Conservation (phyloP, 805 yeast genomes). For the Isabelozyma heimii region DNA sequence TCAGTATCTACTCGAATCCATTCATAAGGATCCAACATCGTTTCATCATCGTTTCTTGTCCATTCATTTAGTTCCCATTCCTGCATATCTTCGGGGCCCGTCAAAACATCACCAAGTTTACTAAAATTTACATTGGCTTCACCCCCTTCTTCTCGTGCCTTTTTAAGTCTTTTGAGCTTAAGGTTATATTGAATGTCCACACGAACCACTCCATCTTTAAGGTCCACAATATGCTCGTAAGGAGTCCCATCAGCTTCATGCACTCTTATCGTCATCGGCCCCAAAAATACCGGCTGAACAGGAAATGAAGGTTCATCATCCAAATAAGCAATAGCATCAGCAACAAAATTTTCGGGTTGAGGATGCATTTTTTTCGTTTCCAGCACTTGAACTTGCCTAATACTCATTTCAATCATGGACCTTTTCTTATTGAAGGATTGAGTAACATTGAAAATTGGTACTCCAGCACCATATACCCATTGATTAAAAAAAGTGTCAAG, state of each 20-base stretch:
- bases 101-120: conserved; percentile 73
- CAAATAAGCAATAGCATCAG: conserved; percentile 41
- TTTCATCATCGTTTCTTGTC: conserved; percentile 66
- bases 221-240: conserved; percentile 92
- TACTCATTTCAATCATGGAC: conserved; percentile 91
- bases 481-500: conserved; percentile 83
- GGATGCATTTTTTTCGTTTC: conserved; percentile 45
- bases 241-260: conserved; percentile 99
- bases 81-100: conserved; percentile 53
- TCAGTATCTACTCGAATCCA: conserved; percentile 99
- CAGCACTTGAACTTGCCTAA: conserved; percentile 80
- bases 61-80: conserved; percentile 77
- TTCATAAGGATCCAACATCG: conserved; percentile 83
- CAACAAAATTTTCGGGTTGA: conserved; percentile 39
- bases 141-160: conserved; percentile 50
- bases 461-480: conserved; percentile 89
- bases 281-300: conserved; percentile 63
- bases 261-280: conserved; percentile 94
- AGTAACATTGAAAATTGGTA: conserved; percentile 83
- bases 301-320: conserved; percentile 41
- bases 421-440: conserved; percentile 93
- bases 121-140: conserved; percentile 42
- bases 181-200: conserved; percentile 95
- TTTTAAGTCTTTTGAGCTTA: conserved; percentile 78
- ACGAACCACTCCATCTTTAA: conserved; percentile 81